Percentiles rank a stretch among this genome's conserved stretches.
These are phyloP conservation scores for Corinectria fuckeliana DNA, from an alignment of 2,329 filamentous ascomycete genomes.

Conservation along the genomic window DNA sequence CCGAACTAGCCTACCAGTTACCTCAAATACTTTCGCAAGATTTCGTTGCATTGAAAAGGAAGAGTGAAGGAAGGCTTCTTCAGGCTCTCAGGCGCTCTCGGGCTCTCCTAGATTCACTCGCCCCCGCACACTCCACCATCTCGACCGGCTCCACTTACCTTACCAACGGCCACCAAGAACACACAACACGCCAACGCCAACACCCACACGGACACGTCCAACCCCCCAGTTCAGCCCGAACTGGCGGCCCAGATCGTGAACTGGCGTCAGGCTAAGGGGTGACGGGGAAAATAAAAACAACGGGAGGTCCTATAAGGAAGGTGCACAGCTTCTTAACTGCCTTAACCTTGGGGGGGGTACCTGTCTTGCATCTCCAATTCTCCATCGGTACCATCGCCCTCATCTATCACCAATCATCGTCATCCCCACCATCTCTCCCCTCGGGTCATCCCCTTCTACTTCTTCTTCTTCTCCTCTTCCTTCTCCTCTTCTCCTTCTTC, in stretches of 20 bases:
- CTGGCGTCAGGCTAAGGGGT: background rate
- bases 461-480: constrained; percentile 5
- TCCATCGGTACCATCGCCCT: background rate
- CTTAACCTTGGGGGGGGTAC: background rate
- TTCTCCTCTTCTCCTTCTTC: constrained; percentile 15
- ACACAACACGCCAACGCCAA: constrained; percentile 10
- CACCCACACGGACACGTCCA: constrained; percentile 11
- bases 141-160: constrained; percentile 17
- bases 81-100: background rate
- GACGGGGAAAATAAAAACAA: constrained; percentile 2
- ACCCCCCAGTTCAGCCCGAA: constrained; percentile 14
- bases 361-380: constrained; percentile 2
- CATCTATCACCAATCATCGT: constrained; percentile 14
- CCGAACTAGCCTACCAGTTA: too few relatives aligned
- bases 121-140: constrained; percentile 17
- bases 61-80: background rate
- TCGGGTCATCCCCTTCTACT: constrained; percentile 30
- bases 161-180: constrained; percentile 16
- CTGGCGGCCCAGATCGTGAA: constrained; percentile 15
- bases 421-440: constrained; percentile 23
- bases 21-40: too few relatives aligned
- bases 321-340: constrained; percentile 5
- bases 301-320: constrained; percentile 12
- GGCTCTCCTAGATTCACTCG: background rate
- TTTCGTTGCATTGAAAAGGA: background rate